phyloP scores from a whole-genome alignment of 2,329 filamentous ascomycete genomes.

The Hypoxylon sp. region DNA sequence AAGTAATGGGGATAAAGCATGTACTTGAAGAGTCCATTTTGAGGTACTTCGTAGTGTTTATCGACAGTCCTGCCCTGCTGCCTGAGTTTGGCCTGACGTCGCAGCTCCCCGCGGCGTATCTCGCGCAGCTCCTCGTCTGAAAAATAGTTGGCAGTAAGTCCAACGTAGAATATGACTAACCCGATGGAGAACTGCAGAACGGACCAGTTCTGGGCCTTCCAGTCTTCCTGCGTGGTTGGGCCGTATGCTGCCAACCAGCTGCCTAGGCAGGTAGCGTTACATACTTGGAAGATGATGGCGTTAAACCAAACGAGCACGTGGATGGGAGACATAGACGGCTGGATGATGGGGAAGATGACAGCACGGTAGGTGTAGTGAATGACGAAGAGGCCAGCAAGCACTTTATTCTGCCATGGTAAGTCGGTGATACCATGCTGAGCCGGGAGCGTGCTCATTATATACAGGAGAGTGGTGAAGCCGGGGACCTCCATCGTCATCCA shows the following conservation, averaged over 20 bases:
- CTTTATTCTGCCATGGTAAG: conserved; percentile 83
- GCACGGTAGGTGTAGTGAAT: conserved; percentile 95
- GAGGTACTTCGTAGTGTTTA: conserved; percentile 90
- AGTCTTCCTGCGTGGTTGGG: conserved; percentile 70
- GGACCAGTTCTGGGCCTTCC: conserved; percentile 59
- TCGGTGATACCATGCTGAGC: conserved; percentile 67
- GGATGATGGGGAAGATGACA: conserved; percentile 83
- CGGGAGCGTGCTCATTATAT: conserved; percentile 81
- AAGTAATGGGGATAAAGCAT: conserved; percentile 94
- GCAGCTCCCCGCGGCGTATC: conserved; percentile 79
- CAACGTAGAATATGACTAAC: conserved; percentile 80
- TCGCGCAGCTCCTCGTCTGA: conserved; percentile 92
- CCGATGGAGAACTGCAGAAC: conserved; percentile 71
- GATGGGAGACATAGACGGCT: conserved; percentile 94
- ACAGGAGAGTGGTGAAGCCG: conserved; percentile 82
- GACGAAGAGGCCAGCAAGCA: conserved; percentile 79
- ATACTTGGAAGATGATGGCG: conserved; percentile 81
- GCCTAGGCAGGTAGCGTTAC: conserved; percentile 83
- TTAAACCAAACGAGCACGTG: conserved; percentile 76
- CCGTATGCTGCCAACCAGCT: conserved; percentile 88
- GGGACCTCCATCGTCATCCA: conserved; percentile 93
- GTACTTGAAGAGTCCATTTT: conserved; percentile 84
- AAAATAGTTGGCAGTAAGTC: conserved; percentile 84
- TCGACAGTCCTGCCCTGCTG: conserved; percentile 67
- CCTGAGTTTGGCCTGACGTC: conserved; percentile 66